phyloP scores from a whole-genome alignment of 179 eudicot species.

The Silene coronaria region DNA sequence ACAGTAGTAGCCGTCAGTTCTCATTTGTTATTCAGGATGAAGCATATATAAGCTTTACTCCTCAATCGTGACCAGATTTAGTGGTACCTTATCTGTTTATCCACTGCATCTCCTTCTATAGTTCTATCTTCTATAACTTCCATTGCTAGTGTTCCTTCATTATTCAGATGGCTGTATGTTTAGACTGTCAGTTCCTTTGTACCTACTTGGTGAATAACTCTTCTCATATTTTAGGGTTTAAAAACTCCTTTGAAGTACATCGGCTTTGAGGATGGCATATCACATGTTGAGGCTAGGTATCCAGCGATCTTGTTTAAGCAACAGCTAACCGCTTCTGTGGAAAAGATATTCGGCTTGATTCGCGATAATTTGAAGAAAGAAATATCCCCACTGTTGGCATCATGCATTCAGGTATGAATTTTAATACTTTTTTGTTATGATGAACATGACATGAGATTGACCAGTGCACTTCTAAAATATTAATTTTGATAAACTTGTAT shows the following conservation, averaged over 20 bases:
- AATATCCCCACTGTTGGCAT: constrained; percentile 72
- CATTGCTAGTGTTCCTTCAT: neutral
- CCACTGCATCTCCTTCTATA: neutral
- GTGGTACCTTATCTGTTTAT: neutral
- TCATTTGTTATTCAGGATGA: neutral
- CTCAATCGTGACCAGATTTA: neutral
- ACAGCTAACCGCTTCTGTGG: constrained; percentile 92
- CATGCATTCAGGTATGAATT: constrained; percentile 77
- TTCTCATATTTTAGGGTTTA: constrained; percentile 39
- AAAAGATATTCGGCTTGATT: constrained; percentile 93
- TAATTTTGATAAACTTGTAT: constrained; percentile 1
- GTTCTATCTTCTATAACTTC: neutral
- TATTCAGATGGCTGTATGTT: neutral
- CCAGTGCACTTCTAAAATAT: constrained; percentile 4
- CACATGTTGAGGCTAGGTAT: constrained; percentile 84
- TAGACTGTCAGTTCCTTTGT: neutral
- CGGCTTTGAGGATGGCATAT: constrained; percentile 76
- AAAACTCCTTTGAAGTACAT: constrained; percentile 57
- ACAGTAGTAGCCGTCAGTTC: neutral
- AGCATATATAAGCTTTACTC: neutral
- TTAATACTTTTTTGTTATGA: neutral
- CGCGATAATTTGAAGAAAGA: constrained; percentile 99
- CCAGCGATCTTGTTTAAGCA: constrained; percentile 95
- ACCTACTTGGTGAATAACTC: neutral
- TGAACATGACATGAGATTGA: neutral